Base-by-base conservation (phyloP, 2,329 filamentous ascomycete species). In the Colletotrichum sp. region DNA sequence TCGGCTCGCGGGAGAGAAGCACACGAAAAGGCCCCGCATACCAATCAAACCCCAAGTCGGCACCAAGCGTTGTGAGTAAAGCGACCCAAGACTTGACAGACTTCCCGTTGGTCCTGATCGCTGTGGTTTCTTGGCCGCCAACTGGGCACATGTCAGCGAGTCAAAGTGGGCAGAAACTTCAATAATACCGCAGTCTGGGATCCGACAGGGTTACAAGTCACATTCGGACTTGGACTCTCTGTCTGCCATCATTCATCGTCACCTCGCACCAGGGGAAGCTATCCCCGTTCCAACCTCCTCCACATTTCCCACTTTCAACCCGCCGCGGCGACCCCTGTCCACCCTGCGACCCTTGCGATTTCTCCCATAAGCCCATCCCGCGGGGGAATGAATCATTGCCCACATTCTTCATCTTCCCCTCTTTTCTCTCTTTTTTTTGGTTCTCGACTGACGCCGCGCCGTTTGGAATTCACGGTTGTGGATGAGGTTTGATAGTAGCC, bases 21-120 rank as follows among this genome's bases (percentile, higher is more conserved):
- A 48, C 32, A 60, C 70, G 70, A 72, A 67, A 28, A 15, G 21
- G 24, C 70, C 61, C 61, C 43, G 48, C 65, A 55, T 55, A 24
- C 60, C 36, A 65, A 59, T 64, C 30, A 59, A 28, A 66, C 64
- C 64, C 70, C 55, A 67, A 39, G 32, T 12, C 32, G 24, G n/a
- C 16, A 18, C n/a, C 34, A 24, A 30, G 18, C 52, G 39, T 43
- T n/a, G 39, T 43, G 18, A 43, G 39, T 43, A 43, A 43, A n/a
- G 30, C 24, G 26, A 28, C 64, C 28, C 43, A 36, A 39, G 67
- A 21, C 59, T 48, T 26, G 34, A 65, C 59, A 74, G 43, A 60
- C 67, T 74, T 74, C 60, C 71, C 65, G 57, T 55, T 73, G 65
- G 64, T 73, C 71, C 71, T 74, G 71, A 70, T 74, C 57, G 71